Conservation (phyloP, 495 filamentous ascomycete genomes). For the Tuber microsphaerosporum region DNA sequence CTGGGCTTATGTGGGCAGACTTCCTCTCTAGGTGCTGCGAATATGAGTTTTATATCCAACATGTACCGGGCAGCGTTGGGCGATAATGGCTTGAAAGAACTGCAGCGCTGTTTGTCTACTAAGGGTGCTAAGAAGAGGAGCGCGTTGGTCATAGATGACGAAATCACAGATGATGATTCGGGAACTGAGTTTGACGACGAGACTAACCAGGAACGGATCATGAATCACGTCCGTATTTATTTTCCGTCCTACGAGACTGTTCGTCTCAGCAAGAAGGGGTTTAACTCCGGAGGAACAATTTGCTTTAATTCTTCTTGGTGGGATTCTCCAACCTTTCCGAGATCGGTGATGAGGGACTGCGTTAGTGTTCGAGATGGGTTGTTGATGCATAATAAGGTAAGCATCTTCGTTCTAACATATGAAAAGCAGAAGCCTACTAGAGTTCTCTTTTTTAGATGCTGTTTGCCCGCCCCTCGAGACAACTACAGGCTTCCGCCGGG, state of each 20-base stretch:
- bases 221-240: constrained; percentile 61
- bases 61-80: constrained; percentile 60
- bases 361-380: constrained; percentile 58
- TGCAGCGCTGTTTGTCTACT: neutral
- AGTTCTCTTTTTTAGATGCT: constrained; percentile 48
- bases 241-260: constrained; percentile 78
- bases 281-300: constrained; percentile 65
- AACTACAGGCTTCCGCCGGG: constrained; percentile 14
- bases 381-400: constrained; percentile 80
- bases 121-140: constrained; percentile 49
- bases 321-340: constrained; percentile 59
- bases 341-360: constrained; percentile 64
- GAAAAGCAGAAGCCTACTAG: neutral
- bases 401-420: neutral
- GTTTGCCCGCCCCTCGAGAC: constrained; percentile 53
- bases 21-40: constrained; percentile 72
- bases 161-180: constrained; percentile 41
- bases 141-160: constrained; percentile 50
- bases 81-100: constrained; percentile 20
- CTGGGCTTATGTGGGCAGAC: constrained; percentile 47
- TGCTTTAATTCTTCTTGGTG: constrained; percentile 68
- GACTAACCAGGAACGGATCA: constrained; percentile 44
- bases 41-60: constrained; percentile 57
- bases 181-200: constrained; percentile 37
- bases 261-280: constrained; percentile 52